A percentile compares a stretch with the other conserved stretches of the same genome.
Evolutionary conservation across 2,329 filamentous ascomycete species (phyloP).

Genomic region (Talaromyces sp.): DNA sequence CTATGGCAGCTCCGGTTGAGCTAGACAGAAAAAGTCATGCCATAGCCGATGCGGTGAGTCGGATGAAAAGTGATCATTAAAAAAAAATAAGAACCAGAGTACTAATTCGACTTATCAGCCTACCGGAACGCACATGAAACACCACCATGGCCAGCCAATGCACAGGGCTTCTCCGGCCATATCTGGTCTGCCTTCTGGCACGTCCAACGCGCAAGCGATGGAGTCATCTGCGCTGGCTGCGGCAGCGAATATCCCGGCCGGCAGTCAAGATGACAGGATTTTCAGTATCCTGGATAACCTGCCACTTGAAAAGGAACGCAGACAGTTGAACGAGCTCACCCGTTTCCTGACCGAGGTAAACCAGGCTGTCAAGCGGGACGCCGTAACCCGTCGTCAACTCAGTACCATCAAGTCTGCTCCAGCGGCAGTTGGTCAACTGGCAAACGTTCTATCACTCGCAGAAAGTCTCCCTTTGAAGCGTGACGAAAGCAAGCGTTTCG

Average conservation of each 20-base stretch:
- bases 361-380: constrained; percentile 2
- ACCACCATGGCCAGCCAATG: constrained; percentile 11
- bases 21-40: not conserved
- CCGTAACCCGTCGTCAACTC: not conserved
- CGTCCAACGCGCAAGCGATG: constrained; percentile 3
- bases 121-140: not conserved
- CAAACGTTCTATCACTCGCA: not conserved
- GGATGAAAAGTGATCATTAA: not conserved
- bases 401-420: constrained; percentile 6
- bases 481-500: not conserved
- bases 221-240: constrained; percentile 4
- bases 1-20: constrained; percentile 7
- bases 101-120: not conserved
- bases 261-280: not conserved
- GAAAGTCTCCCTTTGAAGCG: constrained; percentile 7
- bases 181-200: not conserved
- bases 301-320: not conserved
- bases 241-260: not conserved
- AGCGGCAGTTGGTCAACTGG: constrained; percentile 1
- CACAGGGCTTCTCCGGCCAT: not conserved
- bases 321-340: constrained; percentile 2
- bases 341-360: not conserved
- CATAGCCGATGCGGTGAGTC: constrained; percentile 1
- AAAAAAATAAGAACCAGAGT: not conserved
- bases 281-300: constrained; percentile 4